Evolutionary conservation across 75 land plant genomes (phyloP).

Genomic region (Gnetum montanum): DNA sequence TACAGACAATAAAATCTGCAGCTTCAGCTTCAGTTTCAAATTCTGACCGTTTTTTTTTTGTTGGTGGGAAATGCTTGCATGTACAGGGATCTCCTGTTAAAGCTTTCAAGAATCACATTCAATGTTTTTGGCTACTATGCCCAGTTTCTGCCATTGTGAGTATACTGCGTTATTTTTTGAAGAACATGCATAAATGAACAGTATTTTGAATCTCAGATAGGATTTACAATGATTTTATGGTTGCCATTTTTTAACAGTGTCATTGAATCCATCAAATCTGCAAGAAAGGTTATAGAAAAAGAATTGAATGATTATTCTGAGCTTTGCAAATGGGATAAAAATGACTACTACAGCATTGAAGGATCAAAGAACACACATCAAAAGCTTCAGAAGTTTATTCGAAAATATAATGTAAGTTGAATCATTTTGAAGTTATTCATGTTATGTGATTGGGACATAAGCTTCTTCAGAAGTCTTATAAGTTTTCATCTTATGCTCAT

Average conservation of each 20-base stretch:
- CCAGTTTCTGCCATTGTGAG: conserved; percentile 79
- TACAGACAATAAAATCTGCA: background rate
- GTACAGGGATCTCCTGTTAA: conserved; percentile 16
- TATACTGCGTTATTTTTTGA: background rate
- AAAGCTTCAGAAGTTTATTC: conserved; percentile 66
- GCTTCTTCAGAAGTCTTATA: background rate
- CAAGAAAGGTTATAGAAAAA: conserved; percentile 32
- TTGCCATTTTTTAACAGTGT: conserved; percentile 50
- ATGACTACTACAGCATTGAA: conserved; percentile 28
- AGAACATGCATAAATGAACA: no score
- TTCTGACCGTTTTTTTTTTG: background rate
- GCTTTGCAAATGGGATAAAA: conserved; percentile 67
- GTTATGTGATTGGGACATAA: background rate
- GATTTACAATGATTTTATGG: background rate
- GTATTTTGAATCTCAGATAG: no score
- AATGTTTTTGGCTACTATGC: conserved; percentile 66
- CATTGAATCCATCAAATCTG: conserved; percentile 34
- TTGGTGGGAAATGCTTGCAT: no score
- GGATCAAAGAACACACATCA: conserved; percentile 47
- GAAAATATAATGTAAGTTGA: conserved; percentile 59
- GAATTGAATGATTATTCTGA: conserved; percentile 57
- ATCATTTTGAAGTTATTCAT: background rate
- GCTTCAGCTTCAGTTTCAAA: background rate
- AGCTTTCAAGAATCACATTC: conserved; percentile 46
- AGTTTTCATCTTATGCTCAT: no score